phyloP scores from a whole-genome alignment of 495 filamentous ascomycete genomes.

The Niebla homalea region DNA sequence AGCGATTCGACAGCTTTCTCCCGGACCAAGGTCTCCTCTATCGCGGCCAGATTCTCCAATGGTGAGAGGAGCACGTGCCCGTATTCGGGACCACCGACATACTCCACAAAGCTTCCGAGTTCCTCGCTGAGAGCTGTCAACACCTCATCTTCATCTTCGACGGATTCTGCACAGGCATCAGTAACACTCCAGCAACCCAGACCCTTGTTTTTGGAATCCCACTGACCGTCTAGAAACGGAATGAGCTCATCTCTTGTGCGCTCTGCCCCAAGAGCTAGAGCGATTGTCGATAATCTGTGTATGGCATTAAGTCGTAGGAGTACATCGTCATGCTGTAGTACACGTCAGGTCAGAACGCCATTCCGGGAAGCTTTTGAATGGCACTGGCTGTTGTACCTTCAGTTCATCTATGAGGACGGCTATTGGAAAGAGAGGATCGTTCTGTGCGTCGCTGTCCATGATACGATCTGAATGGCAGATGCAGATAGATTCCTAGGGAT shows the following conservation, averaged over 20 bases:
- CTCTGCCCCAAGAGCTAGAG: constrained; percentile 85
- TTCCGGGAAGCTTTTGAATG: not conserved
- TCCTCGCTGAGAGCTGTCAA: constrained; percentile 94
- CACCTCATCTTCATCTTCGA: constrained; percentile 98
- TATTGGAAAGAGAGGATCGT: constrained; percentile 97
- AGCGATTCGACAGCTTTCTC: constrained; percentile 99
- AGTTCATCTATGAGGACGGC: constrained; percentile 98
- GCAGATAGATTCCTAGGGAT: not conserved
- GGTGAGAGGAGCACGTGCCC: constrained; percentile 94
- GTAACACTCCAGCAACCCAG: not conserved
- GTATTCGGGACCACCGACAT: constrained; percentile 85
- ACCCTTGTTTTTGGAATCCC: not conserved
- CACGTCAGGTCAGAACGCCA: not conserved
- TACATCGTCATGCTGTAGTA: constrained; percentile 83
- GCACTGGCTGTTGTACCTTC: constrained; percentile 51
- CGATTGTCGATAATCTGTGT: constrained; percentile 93
- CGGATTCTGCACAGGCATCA: constrained; percentile 57
- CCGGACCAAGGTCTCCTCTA: constrained; percentile 91
- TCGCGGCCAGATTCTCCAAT: constrained; percentile 92
- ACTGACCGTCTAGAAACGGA: constrained; percentile 91
- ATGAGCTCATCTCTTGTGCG: constrained; percentile 95
- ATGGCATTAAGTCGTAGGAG: constrained; percentile 95
- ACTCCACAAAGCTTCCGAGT: constrained; percentile 90
- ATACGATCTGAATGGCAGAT: not conserved
- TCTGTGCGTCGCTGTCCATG: constrained; percentile 64